phyloP scores from a whole-genome alignment of 2,329 filamentous ascomycete genomes.

The Drechslerella coelobrocha region DNA sequence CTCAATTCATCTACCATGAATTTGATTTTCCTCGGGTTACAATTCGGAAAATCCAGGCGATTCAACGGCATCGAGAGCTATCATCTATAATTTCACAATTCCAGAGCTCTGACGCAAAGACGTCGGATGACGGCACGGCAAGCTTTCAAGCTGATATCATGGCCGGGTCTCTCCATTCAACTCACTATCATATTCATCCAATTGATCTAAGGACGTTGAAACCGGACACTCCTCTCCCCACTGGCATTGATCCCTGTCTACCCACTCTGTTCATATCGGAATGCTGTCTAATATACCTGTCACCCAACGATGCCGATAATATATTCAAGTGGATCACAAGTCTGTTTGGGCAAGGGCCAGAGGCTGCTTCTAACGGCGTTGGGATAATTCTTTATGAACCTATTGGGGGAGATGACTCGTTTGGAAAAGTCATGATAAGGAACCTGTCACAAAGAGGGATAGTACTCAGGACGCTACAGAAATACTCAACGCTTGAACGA shows the following conservation, averaged over 20 bases:
- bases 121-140: neutral
- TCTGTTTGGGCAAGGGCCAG: constrained; percentile 38
- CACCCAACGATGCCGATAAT: constrained; percentile 67
- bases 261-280: constrained; percentile 91
- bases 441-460: constrained; percentile 86
- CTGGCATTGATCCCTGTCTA: constrained; percentile 51
- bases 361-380: constrained; percentile 59
- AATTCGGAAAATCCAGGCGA: constrained; percentile 52
- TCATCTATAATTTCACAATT: constrained; percentile 27
- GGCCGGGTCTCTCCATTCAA: constrained; percentile 50
- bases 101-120: neutral
- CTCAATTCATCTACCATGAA: constrained; percentile 79
- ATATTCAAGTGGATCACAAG: constrained; percentile 71
- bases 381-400: constrained; percentile 86
- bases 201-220: constrained; percentile 53
- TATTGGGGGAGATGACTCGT: constrained; percentile 80
- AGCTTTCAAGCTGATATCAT: constrained; percentile 37
- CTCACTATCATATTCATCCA: constrained; percentile 54
- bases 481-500: constrained; percentile 71
- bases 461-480: constrained; percentile 78
- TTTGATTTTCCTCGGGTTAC: constrained; percentile 74
- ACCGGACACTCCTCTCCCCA: constrained; percentile 44
- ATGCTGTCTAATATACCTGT: constrained; percentile 91
- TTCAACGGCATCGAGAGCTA: constrained; percentile 40
- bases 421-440: constrained; percentile 88